These are phyloP conservation scores for Colletotrichum acutatum DNA, from an alignment of 2,329 filamentous ascomycete species.

Conservation along the genomic window DNA sequence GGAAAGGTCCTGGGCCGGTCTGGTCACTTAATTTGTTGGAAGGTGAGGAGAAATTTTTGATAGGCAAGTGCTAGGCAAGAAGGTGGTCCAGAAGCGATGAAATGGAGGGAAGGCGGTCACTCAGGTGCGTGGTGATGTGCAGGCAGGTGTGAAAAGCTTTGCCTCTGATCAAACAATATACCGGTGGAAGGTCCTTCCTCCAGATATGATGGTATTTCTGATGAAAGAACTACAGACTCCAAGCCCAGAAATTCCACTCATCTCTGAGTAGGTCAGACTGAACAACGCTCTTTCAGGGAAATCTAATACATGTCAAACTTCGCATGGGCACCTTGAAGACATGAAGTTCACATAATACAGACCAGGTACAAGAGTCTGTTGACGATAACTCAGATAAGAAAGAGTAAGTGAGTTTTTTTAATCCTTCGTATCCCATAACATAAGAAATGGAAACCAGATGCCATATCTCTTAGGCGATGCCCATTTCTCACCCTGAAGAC, in stretches of 20 bases:
- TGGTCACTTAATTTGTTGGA: neutral
- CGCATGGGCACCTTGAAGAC: no score
- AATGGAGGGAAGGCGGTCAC: neutral
- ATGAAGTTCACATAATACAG: no score
- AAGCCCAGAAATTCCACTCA: neutral
- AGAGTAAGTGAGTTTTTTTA: neutral
- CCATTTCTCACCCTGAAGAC: neutral
- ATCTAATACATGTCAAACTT: no score
- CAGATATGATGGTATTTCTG: neutral
- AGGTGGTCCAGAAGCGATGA: neutral
- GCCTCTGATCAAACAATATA: neutral
- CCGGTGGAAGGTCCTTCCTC: neutral
- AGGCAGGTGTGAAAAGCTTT: neutral
- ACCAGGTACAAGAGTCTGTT: no score
- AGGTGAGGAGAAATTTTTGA: neutral
- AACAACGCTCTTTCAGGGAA: no score
- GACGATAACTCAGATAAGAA: no score
- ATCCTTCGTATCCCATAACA: neutral
- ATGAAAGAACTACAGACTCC: neutral
- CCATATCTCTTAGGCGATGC: neutral
- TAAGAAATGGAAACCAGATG: neutral
- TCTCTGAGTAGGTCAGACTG: neutral
- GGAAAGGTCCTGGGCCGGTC: no score
- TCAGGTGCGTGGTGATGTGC: neutral
- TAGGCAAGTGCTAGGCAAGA: neutral